Percentiles rank a stretch among this genome's conserved stretches.
Evolutionary conservation across 768 basidiomycete genomes (phyloP).

Genomic region (Paxillus ammoniavirescens): DNA sequence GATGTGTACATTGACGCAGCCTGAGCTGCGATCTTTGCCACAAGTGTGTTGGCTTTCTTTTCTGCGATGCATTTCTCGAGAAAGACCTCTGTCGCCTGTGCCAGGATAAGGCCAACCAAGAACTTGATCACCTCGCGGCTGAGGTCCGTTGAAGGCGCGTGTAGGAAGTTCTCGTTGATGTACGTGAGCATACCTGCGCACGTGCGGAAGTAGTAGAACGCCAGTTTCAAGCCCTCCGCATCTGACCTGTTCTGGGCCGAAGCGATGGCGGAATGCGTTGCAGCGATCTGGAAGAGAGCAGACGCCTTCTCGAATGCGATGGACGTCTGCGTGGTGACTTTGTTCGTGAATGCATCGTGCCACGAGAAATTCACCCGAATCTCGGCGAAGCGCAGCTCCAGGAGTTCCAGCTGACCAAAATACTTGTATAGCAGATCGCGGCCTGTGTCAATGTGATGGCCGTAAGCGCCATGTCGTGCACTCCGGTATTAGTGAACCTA

Average conservation of each 20-base stretch:
- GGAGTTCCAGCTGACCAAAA: conserved; percentile 96
- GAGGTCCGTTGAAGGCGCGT: conserved; percentile 94
- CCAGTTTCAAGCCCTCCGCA: conserved; percentile 88
- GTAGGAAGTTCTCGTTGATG: conserved; percentile 99
- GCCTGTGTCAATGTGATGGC: conserved; percentile 46
- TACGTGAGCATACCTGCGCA: conserved; percentile 97
- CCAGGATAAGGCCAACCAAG: conserved; percentile 80
- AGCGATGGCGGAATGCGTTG: conserved; percentile 91
- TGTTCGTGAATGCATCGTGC: conserved; percentile 95
- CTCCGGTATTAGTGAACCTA: conserved; percentile 31
- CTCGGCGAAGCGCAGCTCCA: conserved; percentile 95
- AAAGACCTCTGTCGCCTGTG: conserved; percentile 95
- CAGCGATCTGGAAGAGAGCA: conserved; percentile 93
- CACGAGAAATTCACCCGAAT: conserved; percentile 95
- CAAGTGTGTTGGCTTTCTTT: conserved; percentile 78
- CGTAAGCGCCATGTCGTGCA: not conserved
- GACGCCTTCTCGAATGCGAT: conserved; percentile 99
- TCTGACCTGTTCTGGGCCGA: conserved; percentile 81
- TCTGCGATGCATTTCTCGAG: conserved; percentile 93
- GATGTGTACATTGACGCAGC: conserved; percentile 77
- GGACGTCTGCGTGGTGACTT: conserved; percentile 91
- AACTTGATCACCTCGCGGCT: conserved; percentile 94
- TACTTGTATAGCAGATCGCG: conserved; percentile 98
- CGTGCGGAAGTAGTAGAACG: conserved; percentile 88
- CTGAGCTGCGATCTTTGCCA: conserved; percentile 83